phyloP scores from a whole-genome alignment of 2,329 filamentous ascomycete genomes.

The Cryoendolithus antarcticus region DNA sequence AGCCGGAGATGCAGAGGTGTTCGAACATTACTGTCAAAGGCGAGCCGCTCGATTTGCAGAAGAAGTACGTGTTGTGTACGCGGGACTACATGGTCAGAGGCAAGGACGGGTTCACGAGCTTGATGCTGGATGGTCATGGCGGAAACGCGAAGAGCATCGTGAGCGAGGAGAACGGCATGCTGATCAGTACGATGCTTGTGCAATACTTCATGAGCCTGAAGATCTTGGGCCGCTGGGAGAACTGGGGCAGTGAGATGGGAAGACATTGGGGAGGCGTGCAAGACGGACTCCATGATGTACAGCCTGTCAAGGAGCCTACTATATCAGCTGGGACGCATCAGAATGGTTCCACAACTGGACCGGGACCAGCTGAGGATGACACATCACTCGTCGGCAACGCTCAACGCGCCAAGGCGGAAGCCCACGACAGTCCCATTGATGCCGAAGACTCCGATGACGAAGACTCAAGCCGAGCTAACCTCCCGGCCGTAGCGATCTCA shows the following conservation, averaged over 20 bases:
- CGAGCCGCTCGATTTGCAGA: slow-evolving; percentile 48
- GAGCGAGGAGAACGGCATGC: slow-evolving; percentile 72
- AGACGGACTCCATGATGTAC: slow-evolving; percentile 42
- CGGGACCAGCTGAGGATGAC: no score
- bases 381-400: slow-evolving; percentile 12
- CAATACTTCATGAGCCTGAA: slow-evolving; percentile 86
- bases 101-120: slow-evolving; percentile 60
- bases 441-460: slow-evolving; percentile 27
- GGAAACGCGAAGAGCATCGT: slow-evolving; percentile 67
- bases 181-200: slow-evolving; percentile 73
- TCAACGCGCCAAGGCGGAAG: neutral
- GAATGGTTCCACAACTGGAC: no score
- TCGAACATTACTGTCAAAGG: slow-evolving; percentile 49
- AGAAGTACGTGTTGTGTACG: slow-evolving; percentile 62
- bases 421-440: neutral
- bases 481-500: slow-evolving; percentile 33
- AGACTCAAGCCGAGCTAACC: slow-evolving; percentile 24
- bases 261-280: slow-evolving; percentile 57
- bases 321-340: no score
- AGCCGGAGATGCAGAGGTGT: slow-evolving; percentile 50
- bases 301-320: slow-evolving; percentile 26
- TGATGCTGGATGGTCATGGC: slow-evolving; percentile 65
- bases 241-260: slow-evolving; percentile 51
- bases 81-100: slow-evolving; percentile 81
- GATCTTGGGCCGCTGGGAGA: slow-evolving; percentile 66